These are phyloP conservation scores for Parafenestella ontariensis DNA, from an alignment of 2,329 filamentous ascomycete genomes.

Conservation along the genomic window DNA sequence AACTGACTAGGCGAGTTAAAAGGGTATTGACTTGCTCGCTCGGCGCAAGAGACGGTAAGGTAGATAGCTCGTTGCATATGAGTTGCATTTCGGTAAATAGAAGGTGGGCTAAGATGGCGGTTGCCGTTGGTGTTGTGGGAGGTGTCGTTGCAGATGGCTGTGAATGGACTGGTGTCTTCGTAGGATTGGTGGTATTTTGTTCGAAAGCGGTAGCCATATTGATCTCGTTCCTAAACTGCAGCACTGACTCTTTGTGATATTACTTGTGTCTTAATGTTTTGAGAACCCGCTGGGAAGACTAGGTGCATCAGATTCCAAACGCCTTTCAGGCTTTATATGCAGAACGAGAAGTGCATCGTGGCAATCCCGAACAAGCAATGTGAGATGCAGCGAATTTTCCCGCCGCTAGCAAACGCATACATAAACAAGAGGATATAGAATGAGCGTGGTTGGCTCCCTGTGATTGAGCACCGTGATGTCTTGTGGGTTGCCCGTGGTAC, in stretches of 20 bases:
- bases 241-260: neutral
- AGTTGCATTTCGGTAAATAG: constrained; percentile 28
- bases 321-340: neutral
- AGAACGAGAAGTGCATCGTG: neutral
- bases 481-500: constrained; percentile 11
- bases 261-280: neutral
- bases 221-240: neutral
- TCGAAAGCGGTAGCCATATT: neutral
- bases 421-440: constrained; percentile 9
- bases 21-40: constrained; percentile 41
- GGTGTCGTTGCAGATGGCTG: constrained; percentile 17
- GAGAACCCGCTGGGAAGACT: neutral
- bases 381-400: constrained; percentile 3
- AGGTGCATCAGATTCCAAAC: neutral
- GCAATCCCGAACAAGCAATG: neutral
- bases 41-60: constrained; percentile 38
- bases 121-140: constrained; percentile 31
- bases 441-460: constrained; percentile 20
- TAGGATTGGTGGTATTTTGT: neutral
- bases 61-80: constrained; percentile 24
- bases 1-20: constrained; percentile 47
- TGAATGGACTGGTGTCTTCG: neutral
- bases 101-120: constrained; percentile 21
- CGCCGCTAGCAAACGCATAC: constrained; percentile 5
- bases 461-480: constrained; percentile 34